phyloP scores from a whole-genome alignment of 169 alveolate genomes.

The Eimeria falciformis region DNA sequence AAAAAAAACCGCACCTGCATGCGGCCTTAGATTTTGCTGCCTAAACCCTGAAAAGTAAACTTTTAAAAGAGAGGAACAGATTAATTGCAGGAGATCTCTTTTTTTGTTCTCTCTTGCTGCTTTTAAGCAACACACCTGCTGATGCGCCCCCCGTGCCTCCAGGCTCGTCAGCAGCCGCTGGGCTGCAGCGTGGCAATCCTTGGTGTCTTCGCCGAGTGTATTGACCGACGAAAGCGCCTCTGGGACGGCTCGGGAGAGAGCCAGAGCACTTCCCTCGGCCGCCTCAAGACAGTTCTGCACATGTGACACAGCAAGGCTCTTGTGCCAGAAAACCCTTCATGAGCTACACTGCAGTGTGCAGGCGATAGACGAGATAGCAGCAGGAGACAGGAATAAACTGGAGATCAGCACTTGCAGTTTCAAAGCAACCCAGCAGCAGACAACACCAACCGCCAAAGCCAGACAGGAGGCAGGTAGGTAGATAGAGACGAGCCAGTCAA shows the following conservation, averaged over 20 bases:
- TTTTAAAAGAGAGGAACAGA: background rate
- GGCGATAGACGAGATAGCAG: background rate
- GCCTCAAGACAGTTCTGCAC: background rate
- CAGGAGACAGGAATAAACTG: background rate
- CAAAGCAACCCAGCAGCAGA: background rate
- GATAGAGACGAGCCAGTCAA: background rate
- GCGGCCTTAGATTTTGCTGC: too few species aligned
- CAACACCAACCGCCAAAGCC: background rate
- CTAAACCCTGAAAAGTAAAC: too few species aligned
- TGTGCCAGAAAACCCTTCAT: too few species aligned
- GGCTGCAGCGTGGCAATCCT: background rate
- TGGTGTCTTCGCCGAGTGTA: background rate
- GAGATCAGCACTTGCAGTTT: background rate
- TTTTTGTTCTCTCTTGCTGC: too few species aligned
- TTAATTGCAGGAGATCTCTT: background rate
- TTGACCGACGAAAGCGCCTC: background rate
- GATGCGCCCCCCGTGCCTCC: background rate
- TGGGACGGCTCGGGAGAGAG: background rate
- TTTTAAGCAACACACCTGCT: too few species aligned
- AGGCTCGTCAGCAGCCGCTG: slow-evolving; percentile 27
- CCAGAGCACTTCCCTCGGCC: background rate
- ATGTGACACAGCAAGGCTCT: background rate
- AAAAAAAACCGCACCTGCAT: too few species aligned
- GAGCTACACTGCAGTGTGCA: too few species aligned
- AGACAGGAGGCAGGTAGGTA: background rate